Conservation (phyloP, 2,329 filamentous ascomycete genomes). For the Chaetomium sp. region DNA sequence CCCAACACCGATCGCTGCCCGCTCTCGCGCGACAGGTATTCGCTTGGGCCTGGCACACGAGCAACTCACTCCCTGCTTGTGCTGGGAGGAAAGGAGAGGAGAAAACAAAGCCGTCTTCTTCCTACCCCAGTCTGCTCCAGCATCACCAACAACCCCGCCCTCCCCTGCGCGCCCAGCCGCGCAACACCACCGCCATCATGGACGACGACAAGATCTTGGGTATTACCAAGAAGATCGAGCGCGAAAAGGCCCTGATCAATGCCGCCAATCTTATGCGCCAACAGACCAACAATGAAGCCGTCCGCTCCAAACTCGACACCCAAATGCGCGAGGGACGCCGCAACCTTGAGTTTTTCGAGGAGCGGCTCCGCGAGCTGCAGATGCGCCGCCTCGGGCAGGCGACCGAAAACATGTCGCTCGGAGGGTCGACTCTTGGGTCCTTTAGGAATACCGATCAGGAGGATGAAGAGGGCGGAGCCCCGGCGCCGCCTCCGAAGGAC, state of each 20-base stretch:
- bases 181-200: conserved; percentile 50
- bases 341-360: conserved; percentile 95
- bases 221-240: conserved; percentile 95
- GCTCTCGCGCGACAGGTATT: conserved; percentile 9
- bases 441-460: conserved; percentile 45
- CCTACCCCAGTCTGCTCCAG: neutral
- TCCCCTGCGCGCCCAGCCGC: conserved; percentile 30
- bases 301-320: conserved; percentile 86
- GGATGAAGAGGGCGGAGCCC: conserved; percentile 51
- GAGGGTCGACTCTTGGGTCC: conserved; percentile 42
- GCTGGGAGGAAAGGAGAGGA: neutral
- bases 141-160: conserved; percentile 22
- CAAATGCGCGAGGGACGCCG: conserved; percentile 92
- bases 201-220: conserved; percentile 69
- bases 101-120: neutral
- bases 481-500: conserved; percentile 76
- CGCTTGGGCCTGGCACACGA: conserved; percentile 15
- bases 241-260: conserved; percentile 92
- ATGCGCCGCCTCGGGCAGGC: conserved; percentile 72
- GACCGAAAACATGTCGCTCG: conserved; percentile 67
- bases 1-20: conserved; percentile 13
- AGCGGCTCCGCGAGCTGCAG: conserved; percentile 85
- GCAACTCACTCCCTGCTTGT: conserved; percentile 1
- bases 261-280: conserved; percentile 93
- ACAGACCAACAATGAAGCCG: conserved; percentile 90